Base-by-base conservation (phyloP, 495 filamentous ascomycete species). In the Echria macrotheca region DNA sequence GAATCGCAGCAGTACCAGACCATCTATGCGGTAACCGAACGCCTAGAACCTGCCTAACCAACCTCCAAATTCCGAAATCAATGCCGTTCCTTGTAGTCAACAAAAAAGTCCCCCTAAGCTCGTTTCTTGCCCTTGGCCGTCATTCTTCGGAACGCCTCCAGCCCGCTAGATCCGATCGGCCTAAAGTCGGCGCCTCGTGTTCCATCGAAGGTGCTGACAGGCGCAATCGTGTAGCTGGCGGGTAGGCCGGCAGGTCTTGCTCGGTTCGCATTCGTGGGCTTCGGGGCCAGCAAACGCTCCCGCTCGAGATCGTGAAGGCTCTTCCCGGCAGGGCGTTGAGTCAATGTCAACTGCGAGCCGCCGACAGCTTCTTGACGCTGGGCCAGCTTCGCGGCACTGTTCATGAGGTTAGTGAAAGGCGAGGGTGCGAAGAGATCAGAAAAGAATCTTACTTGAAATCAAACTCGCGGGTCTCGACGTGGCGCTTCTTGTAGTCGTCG, bases 401-500 rank as follows among this genome's bases (percentile, higher is more conserved):
- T 67, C 14, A 18, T 21, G 1, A 37, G 47, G 37, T 63, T 23
- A 50, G 37, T 23, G 24, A 18, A 37, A 9, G 9, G 5, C 3
- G 7, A 1, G 6, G 15, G n/a, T 9, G 43, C 14, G 55, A 24
- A 10, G 14, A 15, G 29, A 9, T 39, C 18, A 31, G 3, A 11
- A 14, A n/a, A 19, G 24, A 23, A 26, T 69, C 75, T 25, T 70
- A 80, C 77, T 66, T 61, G 52, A 71, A 64, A 57, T 80, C 74
- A 41, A 73, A 78, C 7, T 78, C 73, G 47, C 69, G 71, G 11
- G 72, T 76, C 49, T 74, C 70, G n/a, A 79, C 66, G 41, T 74
- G 81, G 26, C 86, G 81, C 72, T 93, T 90, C 63, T 84, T 85
- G 69, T 93, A 96, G 63, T 96, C 88, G 53, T 95, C 89, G 51